These are phyloP conservation scores for Exserohilum turcica DNA, from an alignment of 2,329 filamentous ascomycete genomes.

Conservation along the genomic window DNA sequence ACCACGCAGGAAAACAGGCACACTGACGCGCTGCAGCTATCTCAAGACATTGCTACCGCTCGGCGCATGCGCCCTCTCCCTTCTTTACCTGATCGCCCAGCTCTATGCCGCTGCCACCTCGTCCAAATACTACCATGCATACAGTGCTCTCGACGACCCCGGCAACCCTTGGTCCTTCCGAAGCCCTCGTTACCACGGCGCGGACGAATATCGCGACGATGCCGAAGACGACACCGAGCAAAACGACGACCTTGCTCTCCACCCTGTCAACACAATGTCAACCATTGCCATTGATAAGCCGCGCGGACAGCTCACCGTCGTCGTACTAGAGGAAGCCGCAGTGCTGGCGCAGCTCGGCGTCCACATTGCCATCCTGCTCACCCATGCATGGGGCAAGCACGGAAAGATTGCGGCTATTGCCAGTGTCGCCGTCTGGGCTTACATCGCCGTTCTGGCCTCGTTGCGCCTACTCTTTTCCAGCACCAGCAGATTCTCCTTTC, in stretches of 20 bases:
- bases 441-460: slow-evolving; percentile 74
- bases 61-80: slow-evolving; percentile 70
- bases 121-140: slow-evolving; percentile 59
- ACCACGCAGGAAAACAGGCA: not conserved
- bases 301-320: slow-evolving; percentile 70
- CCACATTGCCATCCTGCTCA: slow-evolving; percentile 68
- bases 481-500: slow-evolving; percentile 66
- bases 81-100: slow-evolving; percentile 68
- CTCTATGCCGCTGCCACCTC: slow-evolving; percentile 59
- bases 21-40: slow-evolving; percentile 60
- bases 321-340: slow-evolving; percentile 75
- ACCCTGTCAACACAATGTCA: slow-evolving; percentile 58
- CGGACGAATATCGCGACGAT: slow-evolving; percentile 50
- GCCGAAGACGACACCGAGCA: slow-evolving; percentile 66
- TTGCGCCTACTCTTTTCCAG: slow-evolving; percentile 70
- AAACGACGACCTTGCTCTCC: slow-evolving; percentile 61
- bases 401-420: slow-evolving; percentile 66
- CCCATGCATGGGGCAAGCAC: slow-evolving; percentile 63
- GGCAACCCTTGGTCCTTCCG: slow-evolving; percentile 47
- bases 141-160: slow-evolving; percentile 60
- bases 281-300: slow-evolving; percentile 76
- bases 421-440: slow-evolving; percentile 77
- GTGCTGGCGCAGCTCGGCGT: slow-evolving; percentile 73
- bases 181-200: slow-evolving; percentile 34
- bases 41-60: slow-evolving; percentile 81